These are phyloP conservation scores for Murraya paniculata DNA, from an alignment of 345 rosid genomes.

Conservation along the genomic window DNA sequence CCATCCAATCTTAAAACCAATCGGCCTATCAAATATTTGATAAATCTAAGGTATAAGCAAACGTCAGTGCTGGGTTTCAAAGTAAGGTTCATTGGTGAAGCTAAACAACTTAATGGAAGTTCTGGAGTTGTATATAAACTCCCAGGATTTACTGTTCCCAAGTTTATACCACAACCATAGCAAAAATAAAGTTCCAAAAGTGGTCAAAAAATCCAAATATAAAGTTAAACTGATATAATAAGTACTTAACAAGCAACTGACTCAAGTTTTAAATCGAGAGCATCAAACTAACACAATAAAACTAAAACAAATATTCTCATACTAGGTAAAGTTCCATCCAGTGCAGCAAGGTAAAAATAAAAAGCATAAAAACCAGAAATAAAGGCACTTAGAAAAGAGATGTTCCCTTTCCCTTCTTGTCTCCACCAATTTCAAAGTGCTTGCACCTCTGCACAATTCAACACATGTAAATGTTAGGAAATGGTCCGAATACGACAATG, in stretches of 20 bases:
- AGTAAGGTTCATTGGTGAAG: no score
- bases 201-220: not conserved
- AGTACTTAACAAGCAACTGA: not conserved
- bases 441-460: slow-evolving; percentile 52
- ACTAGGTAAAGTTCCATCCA: slow-evolving; percentile 5
- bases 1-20: no score
- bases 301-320: not conserved
- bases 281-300: not conserved
- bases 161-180: not conserved
- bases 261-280: not conserved
- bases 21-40: no score
- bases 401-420: slow-evolving; percentile 74
- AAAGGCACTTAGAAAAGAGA: slow-evolving; percentile 41
- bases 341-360: slow-evolving; percentile 15
- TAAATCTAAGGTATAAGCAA: no score
- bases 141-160: not conserved
- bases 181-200: not conserved
- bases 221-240: not conserved
- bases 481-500: no score
- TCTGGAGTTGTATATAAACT: no score
- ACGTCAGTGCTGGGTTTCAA: no score
- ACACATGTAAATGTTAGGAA: not conserved
- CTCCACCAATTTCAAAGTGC: slow-evolving; percentile 78
- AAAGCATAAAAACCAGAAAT: slow-evolving; percentile 3
- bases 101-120: no score